A percentile compares a stretch with the other conserved stretches of the same genome.
Conservation (phyloP, 352 stramenopile species). For the Phytophthora foliorum region DNA sequence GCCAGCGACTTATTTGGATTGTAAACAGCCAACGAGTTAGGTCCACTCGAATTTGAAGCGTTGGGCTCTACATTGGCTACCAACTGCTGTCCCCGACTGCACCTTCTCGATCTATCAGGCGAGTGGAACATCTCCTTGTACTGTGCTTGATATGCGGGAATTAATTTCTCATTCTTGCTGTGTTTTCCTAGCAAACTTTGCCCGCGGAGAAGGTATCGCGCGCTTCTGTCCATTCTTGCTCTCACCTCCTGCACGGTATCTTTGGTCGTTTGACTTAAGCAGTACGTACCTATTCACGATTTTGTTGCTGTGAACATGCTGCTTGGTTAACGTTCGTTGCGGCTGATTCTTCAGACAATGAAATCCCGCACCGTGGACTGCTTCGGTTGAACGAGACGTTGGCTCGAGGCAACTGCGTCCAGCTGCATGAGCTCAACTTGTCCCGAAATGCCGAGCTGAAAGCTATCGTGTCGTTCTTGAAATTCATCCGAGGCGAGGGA, state of each 20-base stretch:
- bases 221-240: constrained; percentile 54
- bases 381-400: constrained; percentile 54
- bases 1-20: background rate
- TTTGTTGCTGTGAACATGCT: background rate
- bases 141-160: background rate
- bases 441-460: constrained; percentile 51
- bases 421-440: constrained; percentile 67
- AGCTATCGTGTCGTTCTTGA: constrained; percentile 59
- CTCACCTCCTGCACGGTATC: constrained; percentile 32
- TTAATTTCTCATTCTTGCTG: background rate
- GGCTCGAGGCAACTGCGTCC: constrained; percentile 39
- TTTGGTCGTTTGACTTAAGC: constrained; percentile 62
- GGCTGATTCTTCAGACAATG: constrained; percentile 64
- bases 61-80: constrained; percentile 32
- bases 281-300: constrained; percentile 30
- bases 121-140: background rate
- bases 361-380: constrained; percentile 52
- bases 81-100: constrained; percentile 36
- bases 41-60: constrained; percentile 45
- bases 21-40: constrained; percentile 48
- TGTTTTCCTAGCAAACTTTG: constrained; percentile 49
- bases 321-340: background rate
- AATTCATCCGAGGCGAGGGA: constrained; percentile 56
- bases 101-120: constrained; percentile 56
- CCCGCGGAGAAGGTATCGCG: constrained; percentile 49